A percentile compares a stretch with the other conserved stretches of the same genome.
Evolutionary conservation across 2,329 filamentous ascomycete genomes (phyloP).

Genomic region (Claviceps sp.): DNA sequence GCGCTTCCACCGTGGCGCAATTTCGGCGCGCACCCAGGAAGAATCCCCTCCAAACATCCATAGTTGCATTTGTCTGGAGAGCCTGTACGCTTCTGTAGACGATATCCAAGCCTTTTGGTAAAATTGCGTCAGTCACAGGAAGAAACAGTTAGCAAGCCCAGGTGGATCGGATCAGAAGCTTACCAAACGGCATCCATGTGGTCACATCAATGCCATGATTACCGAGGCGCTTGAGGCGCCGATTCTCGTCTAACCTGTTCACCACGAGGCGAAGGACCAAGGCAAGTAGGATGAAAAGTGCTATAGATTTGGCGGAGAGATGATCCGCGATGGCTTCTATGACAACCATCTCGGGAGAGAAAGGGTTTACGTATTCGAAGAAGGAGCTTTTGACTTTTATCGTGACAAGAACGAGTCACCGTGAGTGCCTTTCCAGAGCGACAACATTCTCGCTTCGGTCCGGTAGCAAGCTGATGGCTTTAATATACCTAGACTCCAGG

Average conservation of each 20-base stretch:
- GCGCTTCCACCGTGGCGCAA: constrained; percentile 47
- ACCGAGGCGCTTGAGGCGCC: constrained; percentile 32
- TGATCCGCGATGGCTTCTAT: constrained; percentile 33
- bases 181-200: constrained; percentile 33
- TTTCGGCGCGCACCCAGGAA: constrained; percentile 27
- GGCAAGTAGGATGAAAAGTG: constrained; percentile 23
- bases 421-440: background rate
- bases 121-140: background rate
- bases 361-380: background rate
- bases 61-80: constrained; percentile 38
- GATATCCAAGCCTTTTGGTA: constrained; percentile 44
- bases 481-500: background rate
- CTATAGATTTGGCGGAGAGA: constrained; percentile 27
- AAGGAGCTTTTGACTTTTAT: background rate
- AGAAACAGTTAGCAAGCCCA: background rate
- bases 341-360: constrained; percentile 28
- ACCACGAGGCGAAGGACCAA: constrained; percentile 25
- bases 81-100: constrained; percentile 42
- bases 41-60: constrained; percentile 45
- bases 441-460: background rate
- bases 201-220: constrained; percentile 24
- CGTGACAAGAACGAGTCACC: background rate
- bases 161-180: constrained; percentile 6
- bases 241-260: constrained; percentile 25
- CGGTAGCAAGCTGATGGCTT: background rate